Evolutionary conservation across 2,329 filamentous ascomycete species (phyloP).

Genomic region (Aureobasidium sp.): DNA sequence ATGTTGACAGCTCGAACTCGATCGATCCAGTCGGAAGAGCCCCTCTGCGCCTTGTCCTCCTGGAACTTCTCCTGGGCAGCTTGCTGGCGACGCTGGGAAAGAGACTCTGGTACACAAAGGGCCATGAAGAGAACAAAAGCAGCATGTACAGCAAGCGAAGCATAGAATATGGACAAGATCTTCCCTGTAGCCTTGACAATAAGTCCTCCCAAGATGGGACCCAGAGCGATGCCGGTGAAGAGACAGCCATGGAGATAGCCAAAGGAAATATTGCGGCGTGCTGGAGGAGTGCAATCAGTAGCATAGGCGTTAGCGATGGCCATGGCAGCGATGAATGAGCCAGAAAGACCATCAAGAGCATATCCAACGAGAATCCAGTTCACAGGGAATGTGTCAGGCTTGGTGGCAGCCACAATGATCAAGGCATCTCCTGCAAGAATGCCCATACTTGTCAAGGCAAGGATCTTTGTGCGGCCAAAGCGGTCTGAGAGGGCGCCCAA

Average conservation of each 20-base stretch:
- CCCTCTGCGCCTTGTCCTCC: conserved; percentile 26
- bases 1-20: conserved; percentile 50
- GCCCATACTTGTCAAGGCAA: conserved; percentile 66
- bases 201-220: conserved; percentile 72
- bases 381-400: conserved; percentile 63
- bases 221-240: conserved; percentile 80
- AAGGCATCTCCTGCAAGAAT: conserved; percentile 65
- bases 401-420: conserved; percentile 68
- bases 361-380: conserved; percentile 71
- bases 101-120: conserved; percentile 72
- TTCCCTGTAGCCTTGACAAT: conserved; percentile 68
- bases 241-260: conserved; percentile 85
- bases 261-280: conserved; percentile 71
- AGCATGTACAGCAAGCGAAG: conserved; percentile 62
- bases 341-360: conserved; percentile 71
- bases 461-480: conserved; percentile 66
- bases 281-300: conserved; percentile 76
- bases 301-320: conserved; percentile 77
- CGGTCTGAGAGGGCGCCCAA: conserved; percentile 80
- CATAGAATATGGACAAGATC: conserved; percentile 76
- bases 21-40: conserved; percentile 35
- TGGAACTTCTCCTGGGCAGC: conserved; percentile 61
- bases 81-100: conserved; percentile 63
- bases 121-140: conserved; percentile 65
- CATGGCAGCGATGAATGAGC: conserved; percentile 80